Evolutionary conservation across 83 land plant genomes (phyloP), one percentile per base, ranked within the genome.

Genomic region (Diphasiastrum complanatum): DNA sequence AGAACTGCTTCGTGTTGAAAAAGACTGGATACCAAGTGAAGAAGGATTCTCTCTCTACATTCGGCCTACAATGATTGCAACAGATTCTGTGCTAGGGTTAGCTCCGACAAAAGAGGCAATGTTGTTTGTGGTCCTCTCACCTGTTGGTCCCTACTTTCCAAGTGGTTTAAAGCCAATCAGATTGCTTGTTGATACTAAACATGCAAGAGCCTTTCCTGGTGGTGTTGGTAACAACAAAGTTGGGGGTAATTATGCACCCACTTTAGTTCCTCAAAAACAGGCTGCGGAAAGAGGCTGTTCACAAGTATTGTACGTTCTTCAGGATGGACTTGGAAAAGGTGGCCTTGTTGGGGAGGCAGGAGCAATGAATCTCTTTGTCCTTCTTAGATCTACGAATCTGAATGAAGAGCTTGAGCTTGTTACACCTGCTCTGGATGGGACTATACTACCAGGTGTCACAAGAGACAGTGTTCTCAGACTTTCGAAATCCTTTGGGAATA

Each of bases 41-140:
- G 73, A 70, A 66, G 73, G 73, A 18, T 70, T 63, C 70, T 70
- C 73, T 20, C 45, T 70, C 3, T 70, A 70, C 37, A 70, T 70
- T 30, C 68, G 73, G 6, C 73, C 73, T 1, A 51, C 73, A 4
- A 0, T 70, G 37, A 70, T 70, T 20, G 68, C 56, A 12, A 70
- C 73, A 27, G 60, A 70, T 27, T 50, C 73, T 11, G 52, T 48
- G 30, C 57, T 70, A 8, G 73, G 73, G 22, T 18, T 70, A 19
- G 33, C 46, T n/a, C 60, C 73, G 14, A 18, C 73, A 28, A 50
- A 40, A 40, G 73, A 70, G 53, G 73, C 69, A 34, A 64, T 70
- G 73, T 12, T 70, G 28, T 70, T 40, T 45, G 68, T 63, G 46
- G 33, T 70, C 24, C 61, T 70, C 36, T 62, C 68, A 20, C 73